phyloP scores from a whole-genome alignment of 2,329 filamentous ascomycete genomes.

The Penicillium brasilianum region DNA sequence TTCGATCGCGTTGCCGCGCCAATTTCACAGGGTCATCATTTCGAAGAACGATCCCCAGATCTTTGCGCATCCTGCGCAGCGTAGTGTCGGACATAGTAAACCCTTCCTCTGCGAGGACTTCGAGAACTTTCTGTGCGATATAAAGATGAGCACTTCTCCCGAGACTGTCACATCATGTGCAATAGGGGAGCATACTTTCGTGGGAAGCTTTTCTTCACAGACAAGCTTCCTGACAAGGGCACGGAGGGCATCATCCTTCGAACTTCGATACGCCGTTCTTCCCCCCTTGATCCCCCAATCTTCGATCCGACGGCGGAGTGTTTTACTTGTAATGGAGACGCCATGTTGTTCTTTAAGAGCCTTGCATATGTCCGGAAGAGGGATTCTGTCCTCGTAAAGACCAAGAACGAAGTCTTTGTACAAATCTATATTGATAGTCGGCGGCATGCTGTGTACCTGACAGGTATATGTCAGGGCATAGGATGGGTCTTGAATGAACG shows the following conservation, averaged over 20 bases:
- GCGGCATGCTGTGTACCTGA: background rate
- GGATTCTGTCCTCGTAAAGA: background rate
- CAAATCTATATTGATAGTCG: background rate
- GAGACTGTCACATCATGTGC: background rate
- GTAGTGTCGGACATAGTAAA: background rate
- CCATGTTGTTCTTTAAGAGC: background rate
- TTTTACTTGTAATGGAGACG: background rate
- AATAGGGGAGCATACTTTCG: background rate
- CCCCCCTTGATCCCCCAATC: background rate
- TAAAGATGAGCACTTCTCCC: background rate
- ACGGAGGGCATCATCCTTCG: background rate
- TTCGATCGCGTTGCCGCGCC: background rate
- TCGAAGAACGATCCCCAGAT: background rate
- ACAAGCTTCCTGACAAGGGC: slow-evolving; percentile 1
- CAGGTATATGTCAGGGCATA: background rate
- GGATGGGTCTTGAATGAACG: background rate
- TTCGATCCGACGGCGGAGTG: slow-evolving; percentile 1
- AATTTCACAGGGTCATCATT: background rate
- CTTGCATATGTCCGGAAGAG: background rate
- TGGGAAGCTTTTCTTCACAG: background rate
- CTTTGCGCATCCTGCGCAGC: slow-evolving; percentile 1
- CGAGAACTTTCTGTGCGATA: background rate
- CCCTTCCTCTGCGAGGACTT: background rate
- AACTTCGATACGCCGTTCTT: background rate
- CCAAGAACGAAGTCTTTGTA: background rate